Evolutionary conservation across 2,329 filamentous ascomycete species (phyloP), one percentile per base, ranked within the genome.

Genomic region (Hypomyces rosellus): DNA sequence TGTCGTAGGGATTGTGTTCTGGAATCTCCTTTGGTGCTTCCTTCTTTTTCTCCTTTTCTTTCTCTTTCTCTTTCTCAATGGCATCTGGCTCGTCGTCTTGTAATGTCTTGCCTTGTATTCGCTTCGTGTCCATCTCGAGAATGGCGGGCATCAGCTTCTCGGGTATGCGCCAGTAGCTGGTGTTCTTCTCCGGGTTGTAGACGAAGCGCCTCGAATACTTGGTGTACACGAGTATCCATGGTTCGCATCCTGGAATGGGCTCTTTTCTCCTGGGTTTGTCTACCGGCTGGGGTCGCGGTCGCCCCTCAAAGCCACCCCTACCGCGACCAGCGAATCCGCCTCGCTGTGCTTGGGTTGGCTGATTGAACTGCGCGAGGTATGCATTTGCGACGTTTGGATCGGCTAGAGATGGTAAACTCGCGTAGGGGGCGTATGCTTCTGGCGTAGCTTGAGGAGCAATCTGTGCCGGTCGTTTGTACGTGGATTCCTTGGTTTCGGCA

Each of bases 101-200:
- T 0, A 61, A 63, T 0, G 74, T 74, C 70, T 83, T 80, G 61
- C 78, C 69, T 70, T 81, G 72, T 69, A 85, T 85, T 52, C 81
- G 80, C 57, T 85, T 82, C 64, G 86, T 82, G 66, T 96, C 89
- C 49, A 89, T 72, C 55, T 82, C 78, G 46, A 85, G 58, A 48
- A 93, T 88, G 13, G 82, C 89, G 53, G 86, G 84, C 77, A 91
- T 85, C 34, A 99, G 76, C 65, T 93, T 85, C 49, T 89, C 82
- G 0, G 93, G 93, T 60, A 96, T 93, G 61, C 89, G 89, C 93
- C 95, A 99, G 67, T 90, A 90, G 67, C 91, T 97, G 58, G 90
- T 79, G 36, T 92, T 88, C 57, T 92, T 96, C 48, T 80, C 78
- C 0, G 84, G 81, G 59, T 99, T 96, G 72, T 95, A 88, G 2